Evolutionary conservation across 192 early-diverging fungal species (phyloP), one percentile per base, ranked within the genome.

Genomic region (Backusella morwellensis): DNA sequence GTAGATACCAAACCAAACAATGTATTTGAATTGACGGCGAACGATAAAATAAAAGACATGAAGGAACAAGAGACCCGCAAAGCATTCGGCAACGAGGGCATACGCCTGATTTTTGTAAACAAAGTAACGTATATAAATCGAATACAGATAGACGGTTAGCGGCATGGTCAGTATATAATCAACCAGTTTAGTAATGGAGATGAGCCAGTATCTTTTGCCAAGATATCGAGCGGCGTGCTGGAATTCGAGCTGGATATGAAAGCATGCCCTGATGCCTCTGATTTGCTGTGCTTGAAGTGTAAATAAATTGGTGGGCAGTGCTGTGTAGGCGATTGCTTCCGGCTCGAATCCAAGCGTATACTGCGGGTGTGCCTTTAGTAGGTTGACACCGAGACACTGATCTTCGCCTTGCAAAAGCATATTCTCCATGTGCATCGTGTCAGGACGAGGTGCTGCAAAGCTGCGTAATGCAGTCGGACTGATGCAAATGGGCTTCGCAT

Each of bases 181-280:
- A 1, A 74, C 2, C 8, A 84, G 40, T 63, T 84, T 84, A 21
- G 74, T 78, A 15, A 80, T 41, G 2, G 82, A 77, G 38, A 80
- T 54, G 9, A 84, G 21, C 76, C 82, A 76, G 29, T 75, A 78
- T 5, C 44, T 11, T 38, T 77, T 70, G 29, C 82, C 82, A 56
- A 78, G 54, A 19, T 81, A 76, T 3, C 42, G 8, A 0, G 78
- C 71, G 8, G 76, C 66, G 14, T 74, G 67, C 21, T 56, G 69
- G 29, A 84, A 74, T 70, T 84, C 82, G 35, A 84, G 23, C 44
- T 78, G 77, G 52, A 78, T 78, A 42, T 84, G 82, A 75, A 84
- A 80, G 17, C 66, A 72, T 2, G 82, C 72, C 17, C 76, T 67
- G 5, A 84, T 34, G 1, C 35, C 59, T 11, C 82, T 73, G 32